Percentiles rank a stretch among this genome's conserved stretches.
Evolutionary conservation across 805 yeast genomes (phyloP).

Genomic region (Kodamaea kaohsiungensis): DNA sequence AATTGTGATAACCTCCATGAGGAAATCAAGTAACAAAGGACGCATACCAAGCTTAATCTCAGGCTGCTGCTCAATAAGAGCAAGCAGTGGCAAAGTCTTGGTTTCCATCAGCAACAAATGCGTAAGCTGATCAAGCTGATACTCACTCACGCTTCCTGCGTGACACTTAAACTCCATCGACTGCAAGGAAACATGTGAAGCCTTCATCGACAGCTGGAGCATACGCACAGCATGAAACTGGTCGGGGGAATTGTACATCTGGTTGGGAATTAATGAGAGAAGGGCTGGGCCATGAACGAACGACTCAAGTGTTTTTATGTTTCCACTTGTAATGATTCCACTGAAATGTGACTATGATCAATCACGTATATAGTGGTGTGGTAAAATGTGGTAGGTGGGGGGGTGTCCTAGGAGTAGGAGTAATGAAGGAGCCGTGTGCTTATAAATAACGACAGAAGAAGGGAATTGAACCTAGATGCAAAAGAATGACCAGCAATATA

Average conservation of each 20-base stretch:
- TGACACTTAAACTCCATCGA: conserved; percentile 46
- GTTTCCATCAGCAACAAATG: conserved; percentile 30
- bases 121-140: conserved; percentile 44
- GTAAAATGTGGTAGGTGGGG: no score
- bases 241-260: conserved; percentile 27
- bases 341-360: neutral
- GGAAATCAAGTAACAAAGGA: conserved; percentile 43
- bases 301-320: neutral
- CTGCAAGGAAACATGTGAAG: conserved; percentile 42
- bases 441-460: neutral
- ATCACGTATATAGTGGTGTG: neutral
- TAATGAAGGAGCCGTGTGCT: neutral
- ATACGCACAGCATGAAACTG: conserved; percentile 34
- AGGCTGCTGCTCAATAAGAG: conserved; percentile 46
- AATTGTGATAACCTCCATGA: conserved; percentile 47
- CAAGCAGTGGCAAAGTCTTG: conserved; percentile 22
- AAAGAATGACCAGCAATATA: conserved; percentile 3
- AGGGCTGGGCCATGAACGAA: neutral
- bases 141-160: conserved; percentile 37
- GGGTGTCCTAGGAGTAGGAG: no score
- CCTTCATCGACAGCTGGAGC: conserved; percentile 33
- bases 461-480: neutral
- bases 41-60: conserved; percentile 47
- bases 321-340: neutral
- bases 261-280: neutral